Evolutionary conservation across 768 basidiomycete species (phyloP).

Genomic region (Cyclocybe cylindracea): DNA sequence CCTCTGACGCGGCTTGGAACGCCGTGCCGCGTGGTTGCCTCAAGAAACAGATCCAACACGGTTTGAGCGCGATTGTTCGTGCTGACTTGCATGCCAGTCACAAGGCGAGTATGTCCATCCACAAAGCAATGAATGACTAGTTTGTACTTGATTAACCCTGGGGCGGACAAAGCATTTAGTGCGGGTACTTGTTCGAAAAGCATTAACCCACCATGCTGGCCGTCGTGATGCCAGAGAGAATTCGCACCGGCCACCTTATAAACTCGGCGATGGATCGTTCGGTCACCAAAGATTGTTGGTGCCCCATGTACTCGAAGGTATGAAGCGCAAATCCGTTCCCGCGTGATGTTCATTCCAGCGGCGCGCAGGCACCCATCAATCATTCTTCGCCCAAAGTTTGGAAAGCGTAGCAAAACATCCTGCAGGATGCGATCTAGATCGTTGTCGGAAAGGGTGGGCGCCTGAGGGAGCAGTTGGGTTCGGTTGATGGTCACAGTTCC

Average conservation of each 20-base stretch:
- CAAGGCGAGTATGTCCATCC: constrained; percentile 26
- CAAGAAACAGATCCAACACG: background rate
- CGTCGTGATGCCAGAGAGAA: constrained; percentile 37
- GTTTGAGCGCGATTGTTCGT: background rate
- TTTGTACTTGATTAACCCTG: constrained; percentile 32
- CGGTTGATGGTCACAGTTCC: too few species aligned
- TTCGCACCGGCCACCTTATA: constrained; percentile 31
- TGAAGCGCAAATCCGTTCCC: constrained; percentile 16
- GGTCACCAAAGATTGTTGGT: constrained; percentile 8
- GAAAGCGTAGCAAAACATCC: constrained; percentile 16
- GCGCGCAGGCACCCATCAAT: constrained; percentile 18
- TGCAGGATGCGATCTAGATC: background rate
- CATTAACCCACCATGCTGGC: constrained; percentile 31
- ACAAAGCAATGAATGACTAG: constrained; percentile 36
- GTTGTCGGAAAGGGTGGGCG: too few species aligned
- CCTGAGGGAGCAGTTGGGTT: too few species aligned
- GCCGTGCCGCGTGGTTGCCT: background rate
- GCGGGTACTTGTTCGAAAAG: too few species aligned
- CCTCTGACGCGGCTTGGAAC: constrained; percentile 12
- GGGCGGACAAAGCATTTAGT: too few species aligned
- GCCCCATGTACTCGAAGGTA: constrained; percentile 20
- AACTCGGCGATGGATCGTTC: constrained; percentile 7
- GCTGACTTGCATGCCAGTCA: background rate
- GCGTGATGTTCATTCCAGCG: constrained; percentile 16
- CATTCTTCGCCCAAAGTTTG: constrained; percentile 21